These are phyloP conservation scores for Stellera chamaejasme DNA, from an alignment of 345 rosid genomes.

Conservation along the genomic window DNA sequence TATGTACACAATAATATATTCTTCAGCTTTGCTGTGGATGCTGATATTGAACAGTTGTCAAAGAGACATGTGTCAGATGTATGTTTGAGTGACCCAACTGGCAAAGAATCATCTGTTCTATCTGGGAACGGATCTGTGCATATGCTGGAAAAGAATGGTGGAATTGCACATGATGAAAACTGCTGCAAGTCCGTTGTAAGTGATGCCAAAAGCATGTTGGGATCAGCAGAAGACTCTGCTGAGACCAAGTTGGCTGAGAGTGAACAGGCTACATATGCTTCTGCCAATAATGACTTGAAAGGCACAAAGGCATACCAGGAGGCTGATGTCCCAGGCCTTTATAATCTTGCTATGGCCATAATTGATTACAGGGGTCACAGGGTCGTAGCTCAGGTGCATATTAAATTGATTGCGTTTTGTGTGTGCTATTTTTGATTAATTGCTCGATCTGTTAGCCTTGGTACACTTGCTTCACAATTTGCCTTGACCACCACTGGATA, in stretches of 20 bases:
- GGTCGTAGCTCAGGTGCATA: slow-evolving; percentile 95
- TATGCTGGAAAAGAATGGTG: slow-evolving; percentile 19
- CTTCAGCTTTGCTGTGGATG: slow-evolving; percentile 99
- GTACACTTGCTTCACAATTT: neutral
- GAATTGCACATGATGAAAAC: slow-evolving; percentile 26
- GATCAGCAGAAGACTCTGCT: slow-evolving; percentile 24
- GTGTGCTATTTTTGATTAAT: slow-evolving; percentile 1
- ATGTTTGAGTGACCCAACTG: slow-evolving; percentile 19
- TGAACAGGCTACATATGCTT: slow-evolving; percentile 99
- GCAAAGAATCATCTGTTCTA: slow-evolving; percentile 8
- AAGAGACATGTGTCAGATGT: slow-evolving; percentile 35
- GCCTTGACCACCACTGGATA: neutral
- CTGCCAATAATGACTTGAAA: slow-evolving; percentile 97
- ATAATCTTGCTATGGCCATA: slow-evolving; percentile 99
- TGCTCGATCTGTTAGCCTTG: neutral
- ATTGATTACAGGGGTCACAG: slow-evolving; percentile 98
- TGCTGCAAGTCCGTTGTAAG: slow-evolving; percentile 26
- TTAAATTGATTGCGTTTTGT: neutral
- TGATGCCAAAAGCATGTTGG: slow-evolving; percentile 24
- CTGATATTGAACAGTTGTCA: slow-evolving; percentile 74
- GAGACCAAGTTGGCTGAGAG: slow-evolving; percentile 74
- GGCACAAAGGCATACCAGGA: slow-evolving; percentile 98
- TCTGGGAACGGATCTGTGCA: slow-evolving; percentile 36
- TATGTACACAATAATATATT: slow-evolving; percentile 99
- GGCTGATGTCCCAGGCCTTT: slow-evolving; percentile 92